phyloP scores from a whole-genome alignment of 2,329 filamentous ascomycete species.

The Talaromyces sp. region DNA sequence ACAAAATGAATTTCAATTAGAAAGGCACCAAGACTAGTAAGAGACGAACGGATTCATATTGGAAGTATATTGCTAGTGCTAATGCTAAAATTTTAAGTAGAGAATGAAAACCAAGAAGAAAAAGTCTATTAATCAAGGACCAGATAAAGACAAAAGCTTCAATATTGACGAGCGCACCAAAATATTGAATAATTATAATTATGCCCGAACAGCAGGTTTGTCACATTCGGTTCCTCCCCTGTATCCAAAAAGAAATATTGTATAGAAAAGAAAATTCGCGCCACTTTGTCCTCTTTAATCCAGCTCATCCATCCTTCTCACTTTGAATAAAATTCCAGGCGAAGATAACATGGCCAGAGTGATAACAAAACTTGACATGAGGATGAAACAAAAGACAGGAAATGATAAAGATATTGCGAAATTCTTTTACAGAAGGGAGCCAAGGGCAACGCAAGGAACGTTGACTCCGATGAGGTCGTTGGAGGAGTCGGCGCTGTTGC shows the following conservation, averaged over 20 bases:
- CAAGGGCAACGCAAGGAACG: conserved; percentile 34
- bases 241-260: background rate
- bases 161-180: background rate
- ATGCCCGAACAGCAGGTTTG: background rate
- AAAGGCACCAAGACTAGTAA: too few species aligned
- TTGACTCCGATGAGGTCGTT: conserved; percentile 29
- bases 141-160: background rate
- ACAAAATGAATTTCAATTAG: too few species aligned
- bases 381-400: conserved; percentile 2
- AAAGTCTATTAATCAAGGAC: background rate
- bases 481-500: conserved; percentile 25
- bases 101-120: background rate
- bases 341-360: background rate
- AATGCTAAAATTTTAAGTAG: too few species aligned
- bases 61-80: too few species aligned
- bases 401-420: background rate
- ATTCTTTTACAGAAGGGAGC: conserved; percentile 32
- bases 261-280: background rate
- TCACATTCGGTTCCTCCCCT: background rate
- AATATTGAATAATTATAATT: background rate
- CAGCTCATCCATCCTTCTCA: background rate
- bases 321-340: background rate
- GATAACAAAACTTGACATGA: conserved; percentile 2
- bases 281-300: background rate
- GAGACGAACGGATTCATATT: too few species aligned